Evolutionary conservation across 768 basidiomycete species (phyloP), one percentile per base, ranked within the genome.

Genomic region (Tephrocybe sp.): DNA sequence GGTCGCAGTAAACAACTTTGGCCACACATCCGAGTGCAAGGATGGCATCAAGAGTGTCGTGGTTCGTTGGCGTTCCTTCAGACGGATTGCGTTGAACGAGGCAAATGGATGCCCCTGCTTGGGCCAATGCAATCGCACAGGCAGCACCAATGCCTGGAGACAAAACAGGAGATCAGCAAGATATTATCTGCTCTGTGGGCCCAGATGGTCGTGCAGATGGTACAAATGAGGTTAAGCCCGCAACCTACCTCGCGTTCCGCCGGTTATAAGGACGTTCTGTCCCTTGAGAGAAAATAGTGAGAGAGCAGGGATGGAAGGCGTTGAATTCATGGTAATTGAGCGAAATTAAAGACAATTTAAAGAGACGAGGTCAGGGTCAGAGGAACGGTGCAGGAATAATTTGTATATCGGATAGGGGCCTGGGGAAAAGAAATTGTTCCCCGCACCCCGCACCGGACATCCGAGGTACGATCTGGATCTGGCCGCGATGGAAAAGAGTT

Each of bases 221-320:
- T 27, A 47, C 41, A 40, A 41, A 51, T 57, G 46, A 34, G 44
- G 51, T 38, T 51, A 35, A 45, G 25, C 35, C n/a, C 37, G 39
- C 34, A 22, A 49, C 52, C 40, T 65, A 87, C 88, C 89, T 66
- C 89, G 75, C 19, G 87, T 83, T 26, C 84, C 87, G 53, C 90
- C 90, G 31, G 91, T 92, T 61, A 93, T 79, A 68, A 92, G 83
- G 28, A 79, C 87, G 49, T 79, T 86, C 62, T 83, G 74, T 50
- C 82, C 81, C 2, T 68, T 63, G 60, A 93, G 80, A 49, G 79
- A 77, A 68, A 92, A 92, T 42, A 93, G 79, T 30, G 74, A 66
- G 53, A 68, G 78, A 11, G 82, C 59, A 68, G 74, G 61, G 69
- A 67, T 54, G 27, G 66, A 55, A 22, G 84, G 81, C 31, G 82